Conservation (phyloP, 140 eudicot species). For the Stevia rebaudiana region DNA sequence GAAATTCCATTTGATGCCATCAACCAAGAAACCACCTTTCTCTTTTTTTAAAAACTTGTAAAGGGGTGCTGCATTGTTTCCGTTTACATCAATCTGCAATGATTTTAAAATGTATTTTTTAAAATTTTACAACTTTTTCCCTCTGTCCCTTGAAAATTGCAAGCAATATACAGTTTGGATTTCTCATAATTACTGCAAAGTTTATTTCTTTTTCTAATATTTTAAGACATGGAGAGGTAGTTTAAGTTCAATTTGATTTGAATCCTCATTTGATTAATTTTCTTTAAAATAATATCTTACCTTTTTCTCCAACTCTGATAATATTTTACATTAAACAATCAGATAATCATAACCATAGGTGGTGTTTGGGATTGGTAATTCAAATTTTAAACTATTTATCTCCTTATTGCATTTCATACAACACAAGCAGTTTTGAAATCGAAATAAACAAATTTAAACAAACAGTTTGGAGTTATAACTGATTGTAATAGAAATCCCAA, state of each 20-base stretch:
- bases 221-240: background rate
- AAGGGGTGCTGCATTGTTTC: conserved; percentile 77
- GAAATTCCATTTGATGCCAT: conserved; percentile 91
- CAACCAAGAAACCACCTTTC: conserved; percentile 62
- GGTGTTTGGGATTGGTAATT: background rate
- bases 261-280: background rate
- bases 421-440: background rate
- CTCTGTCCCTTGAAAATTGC: background rate
- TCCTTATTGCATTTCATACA: background rate
- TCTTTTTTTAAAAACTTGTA: conserved; percentile 70
- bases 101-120: conserved; percentile 1
- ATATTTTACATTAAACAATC: background rate
- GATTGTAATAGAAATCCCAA: background rate
- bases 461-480: background rate
- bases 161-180: background rate
- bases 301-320: background rate
- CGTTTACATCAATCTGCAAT: conserved; percentile 74
- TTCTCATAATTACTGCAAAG: background rate
- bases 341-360: background rate
- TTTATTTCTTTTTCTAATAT: background rate
- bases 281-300: background rate
- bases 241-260: background rate
- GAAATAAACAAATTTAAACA: no score
- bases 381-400: background rate
- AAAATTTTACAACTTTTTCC: conserved; percentile 4